Percentiles rank a stretch among this genome's conserved stretches.
Evolutionary conservation across 2,329 filamentous ascomycete genomes (phyloP).

Genomic region (Colletotrichum brevisporum): DNA sequence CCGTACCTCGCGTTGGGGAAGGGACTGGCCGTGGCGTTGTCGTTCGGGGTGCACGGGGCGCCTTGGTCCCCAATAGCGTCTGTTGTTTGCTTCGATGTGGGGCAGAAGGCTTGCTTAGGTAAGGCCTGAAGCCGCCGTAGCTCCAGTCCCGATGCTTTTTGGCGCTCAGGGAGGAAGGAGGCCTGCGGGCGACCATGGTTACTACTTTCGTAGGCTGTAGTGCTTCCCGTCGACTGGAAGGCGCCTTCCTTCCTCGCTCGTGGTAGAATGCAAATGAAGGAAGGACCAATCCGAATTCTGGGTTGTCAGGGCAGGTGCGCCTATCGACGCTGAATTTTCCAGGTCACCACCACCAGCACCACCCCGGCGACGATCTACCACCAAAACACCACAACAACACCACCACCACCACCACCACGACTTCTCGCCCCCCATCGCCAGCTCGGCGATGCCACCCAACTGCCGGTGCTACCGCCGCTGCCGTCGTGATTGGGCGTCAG

Average conservation of each 20-base stretch:
- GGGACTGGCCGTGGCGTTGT: not conserved
- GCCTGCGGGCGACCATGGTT: not conserved
- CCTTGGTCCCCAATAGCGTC: constrained; percentile 14
- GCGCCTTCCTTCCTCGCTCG: too few relatives aligned
- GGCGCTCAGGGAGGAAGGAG: not conserved
- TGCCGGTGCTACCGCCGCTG: constrained; percentile 29
- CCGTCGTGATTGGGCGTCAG: constrained; percentile 32
- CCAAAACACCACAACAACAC: not conserved
- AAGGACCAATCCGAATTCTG: too few relatives aligned
- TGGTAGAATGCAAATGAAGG: too few relatives aligned
- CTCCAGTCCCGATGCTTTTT: not conserved
- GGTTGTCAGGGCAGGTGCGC: too few relatives aligned
- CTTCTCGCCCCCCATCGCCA: not conserved
- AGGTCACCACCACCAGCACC: too few relatives aligned
- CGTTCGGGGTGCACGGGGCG: constrained; percentile 25
- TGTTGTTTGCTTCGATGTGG: not conserved
- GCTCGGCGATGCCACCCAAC: not conserved
- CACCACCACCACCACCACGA: not conserved
- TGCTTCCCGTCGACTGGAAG: not conserved
- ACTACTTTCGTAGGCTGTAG: not conserved
- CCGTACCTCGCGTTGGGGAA: too few relatives aligned
- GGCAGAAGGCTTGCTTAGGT: constrained; percentile 17
- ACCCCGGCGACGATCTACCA: too few relatives aligned
- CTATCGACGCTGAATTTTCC: too few relatives aligned
- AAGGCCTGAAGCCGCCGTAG: not conserved